These are phyloP conservation scores for Ramalina intermedia DNA, from an alignment of 495 filamentous ascomycete genomes.

Conservation along the genomic window DNA sequence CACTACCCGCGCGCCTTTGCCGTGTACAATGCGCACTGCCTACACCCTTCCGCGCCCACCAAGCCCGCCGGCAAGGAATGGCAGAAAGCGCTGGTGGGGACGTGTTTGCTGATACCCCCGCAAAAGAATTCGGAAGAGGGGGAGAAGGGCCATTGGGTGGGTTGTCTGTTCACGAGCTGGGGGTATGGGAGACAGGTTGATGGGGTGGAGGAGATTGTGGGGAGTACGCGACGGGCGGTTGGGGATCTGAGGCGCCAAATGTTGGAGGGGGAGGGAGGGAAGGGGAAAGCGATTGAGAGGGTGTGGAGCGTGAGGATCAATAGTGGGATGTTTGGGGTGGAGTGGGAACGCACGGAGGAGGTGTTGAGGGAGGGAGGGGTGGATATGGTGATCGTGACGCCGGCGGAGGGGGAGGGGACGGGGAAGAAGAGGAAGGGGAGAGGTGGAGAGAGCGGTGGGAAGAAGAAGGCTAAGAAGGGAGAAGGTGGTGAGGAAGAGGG, in stretches of 20 bases:
- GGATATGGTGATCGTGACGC: constrained; percentile 23
- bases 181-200: constrained; percentile 17
- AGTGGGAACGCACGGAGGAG: constrained; percentile 22
- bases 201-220: constrained; percentile 20
- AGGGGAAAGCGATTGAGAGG: constrained; percentile 1
- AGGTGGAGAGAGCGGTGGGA: background rate
- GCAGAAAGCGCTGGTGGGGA: constrained; percentile 20
- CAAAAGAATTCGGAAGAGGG: constrained; percentile 5
- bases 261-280: constrained; percentile 6
- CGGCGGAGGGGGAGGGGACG: background rate
- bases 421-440: background rate
- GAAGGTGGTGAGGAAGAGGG: background rate
- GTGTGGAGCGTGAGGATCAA: constrained; percentile 31
- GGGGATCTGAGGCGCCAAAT: constrained; percentile 22
- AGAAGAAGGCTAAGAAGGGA: background rate
- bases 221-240: constrained; percentile 26
- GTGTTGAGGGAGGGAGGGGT: constrained; percentile 18
- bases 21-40: constrained; percentile 2
- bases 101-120: constrained; percentile 31
- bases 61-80: background rate
- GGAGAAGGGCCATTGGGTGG: constrained; percentile 28
- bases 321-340: constrained; percentile 28
- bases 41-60: background rate
- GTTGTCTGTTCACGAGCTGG: constrained; percentile 33
- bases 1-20: constrained; percentile 5